Base-by-base conservation (phyloP, 2,329 filamentous ascomycete genomes). In the Cercospora sojina region DNA sequence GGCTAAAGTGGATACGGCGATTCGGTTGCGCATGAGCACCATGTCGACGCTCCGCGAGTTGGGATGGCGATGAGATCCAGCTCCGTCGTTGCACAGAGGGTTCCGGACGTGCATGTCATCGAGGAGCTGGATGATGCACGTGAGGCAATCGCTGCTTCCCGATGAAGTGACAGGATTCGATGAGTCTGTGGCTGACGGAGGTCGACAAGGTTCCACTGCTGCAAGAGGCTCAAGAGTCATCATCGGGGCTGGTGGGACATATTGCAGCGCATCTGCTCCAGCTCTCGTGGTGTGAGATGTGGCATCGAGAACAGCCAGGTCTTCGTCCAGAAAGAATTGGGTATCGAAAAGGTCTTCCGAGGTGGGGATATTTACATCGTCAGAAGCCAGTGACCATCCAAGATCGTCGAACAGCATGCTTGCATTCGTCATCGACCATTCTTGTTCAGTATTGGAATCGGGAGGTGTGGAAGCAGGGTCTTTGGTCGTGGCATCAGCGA, bases 11-110 rank as follows among this genome's bases (percentile, higher is more conserved):
- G 51, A 57, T 31, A 62, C 38, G 23, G 32, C 58, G 25, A 35
- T 59, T 49, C 64, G 57, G 25, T 65, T 65, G 6, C 51, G 32
- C 16, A 51, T 55, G n/a, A 65, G 64, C 9, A 65, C 64, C 27
- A 49, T 61, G 47, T 65, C 64, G 58, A 65, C 41, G 27, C 38
- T 59, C n/a, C 56, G 32, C 49, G 53, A 32, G 16, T 18, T 13
- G 7, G 53, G 6, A 7, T 53, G 27, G 25, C 18, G 55, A 23
- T 55, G 16, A 16, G 13, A 25, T 51, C 41, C 18, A n/a, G 16
- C 56, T 29, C 16, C 41, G 7, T 56, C 56, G 35, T 32, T 55
- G 38, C 58, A 60, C 25, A 43, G 35, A 27, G 58, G 58, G 25
- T 60, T 60, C 38, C 38, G 27, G 16, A 60, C 25, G 27, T 60